Evolutionary conservation across 768 basidiomycete species (phyloP), one percentile per base, ranked within the genome.

Genomic region (Leccinum uliginosum): DNA sequence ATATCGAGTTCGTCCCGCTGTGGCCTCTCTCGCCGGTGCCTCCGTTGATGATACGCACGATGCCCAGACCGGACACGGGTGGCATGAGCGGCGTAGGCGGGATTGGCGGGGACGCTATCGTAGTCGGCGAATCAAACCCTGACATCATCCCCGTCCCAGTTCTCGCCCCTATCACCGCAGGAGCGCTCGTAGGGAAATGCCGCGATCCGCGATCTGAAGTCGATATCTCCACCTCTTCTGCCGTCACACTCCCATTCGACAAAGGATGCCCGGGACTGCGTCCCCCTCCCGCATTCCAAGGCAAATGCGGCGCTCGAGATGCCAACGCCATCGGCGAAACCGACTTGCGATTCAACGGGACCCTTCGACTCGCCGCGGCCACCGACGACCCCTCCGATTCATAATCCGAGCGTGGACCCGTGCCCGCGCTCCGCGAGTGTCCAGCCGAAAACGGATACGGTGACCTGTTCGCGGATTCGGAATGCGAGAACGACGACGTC

Each of bases 301-400:
- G 65, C 11, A 69, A 64, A 56, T 63, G 71, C 29, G 70, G 67
- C 19, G 74, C 67, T 55, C 78, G 75, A 56, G 76, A 81, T 14
- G 71, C 73, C 30, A 83, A 76, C 17, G 87, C 86, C 84, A 89
- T 85, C 4, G 89, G 87, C 4, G 89, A 90, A 5, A 88, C 69
- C 12, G 84, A 83, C 59, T 79, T 80, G 30, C 88, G 81, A 65
- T 87, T 86, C 50, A 91, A 64, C 24, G 82, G 80, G 14, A 91
- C 78, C 49, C 77, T 71, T 50, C 87, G 79, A 65, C 89, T 87
- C 11, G 53, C 65, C 17, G 24, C 15, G 17, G 17, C 35, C 21
- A 34, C 56, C 21, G 23, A 48, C 23, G 65, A 65, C 23, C 74
- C 70, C 56, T 89, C 87, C 4, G 84, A 84, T 45, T 86, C 85